A percentile compares a stretch with the other conserved stretches of the same genome.
Evolutionary conservation across 805 yeast genomes (phyloP).

Genomic region (Teunomyces panamensis): DNA sequence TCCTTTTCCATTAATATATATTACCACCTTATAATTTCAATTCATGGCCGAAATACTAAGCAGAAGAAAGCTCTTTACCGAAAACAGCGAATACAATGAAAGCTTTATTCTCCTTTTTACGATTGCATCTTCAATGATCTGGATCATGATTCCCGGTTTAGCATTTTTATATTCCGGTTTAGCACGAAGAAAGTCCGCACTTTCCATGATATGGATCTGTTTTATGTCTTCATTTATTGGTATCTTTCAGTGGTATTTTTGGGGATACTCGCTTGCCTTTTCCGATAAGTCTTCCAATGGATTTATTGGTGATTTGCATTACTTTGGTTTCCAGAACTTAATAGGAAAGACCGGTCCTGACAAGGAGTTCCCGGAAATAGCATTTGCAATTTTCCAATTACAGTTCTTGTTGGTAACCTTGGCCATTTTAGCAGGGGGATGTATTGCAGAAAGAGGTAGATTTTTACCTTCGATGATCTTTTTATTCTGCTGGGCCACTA

Average conservation of each 20-base stretch:
- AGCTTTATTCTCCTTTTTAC: conserved; percentile 42
- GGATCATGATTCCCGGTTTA: conserved; percentile 93
- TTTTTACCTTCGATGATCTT: conserved; percentile 81
- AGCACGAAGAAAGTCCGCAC: conserved; percentile 85
- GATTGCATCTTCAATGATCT: conserved; percentile 65
- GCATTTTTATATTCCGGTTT: conserved; percentile 91
- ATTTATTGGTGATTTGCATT: conserved; percentile 82
- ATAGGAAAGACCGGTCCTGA: conserved; percentile 32
- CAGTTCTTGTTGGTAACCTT: conserved; percentile 90
- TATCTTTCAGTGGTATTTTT: conserved; percentile 90
- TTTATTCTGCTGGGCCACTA: conserved; percentile 82
- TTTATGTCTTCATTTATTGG: conserved; percentile 71
- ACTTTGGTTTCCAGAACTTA: conserved; percentile 79
- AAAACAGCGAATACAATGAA: conserved; percentile 30
- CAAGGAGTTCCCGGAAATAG: conserved; percentile 69
- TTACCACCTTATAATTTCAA: not conserved
- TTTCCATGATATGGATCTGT: conserved; percentile 81
- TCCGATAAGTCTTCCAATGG: conserved; percentile 74
- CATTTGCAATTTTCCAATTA: conserved; percentile 83
- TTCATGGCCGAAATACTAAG: conserved; percentile 17
- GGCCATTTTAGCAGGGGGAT: conserved; percentile 88
- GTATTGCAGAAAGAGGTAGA: conserved; percentile 85
- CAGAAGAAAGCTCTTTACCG: conserved; percentile 32
- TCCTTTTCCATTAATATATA: not conserved
- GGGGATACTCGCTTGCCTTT: conserved; percentile 96